phyloP scores from a whole-genome alignment of 148 eudicot genomes.

The Agrostemma githago region DNA sequence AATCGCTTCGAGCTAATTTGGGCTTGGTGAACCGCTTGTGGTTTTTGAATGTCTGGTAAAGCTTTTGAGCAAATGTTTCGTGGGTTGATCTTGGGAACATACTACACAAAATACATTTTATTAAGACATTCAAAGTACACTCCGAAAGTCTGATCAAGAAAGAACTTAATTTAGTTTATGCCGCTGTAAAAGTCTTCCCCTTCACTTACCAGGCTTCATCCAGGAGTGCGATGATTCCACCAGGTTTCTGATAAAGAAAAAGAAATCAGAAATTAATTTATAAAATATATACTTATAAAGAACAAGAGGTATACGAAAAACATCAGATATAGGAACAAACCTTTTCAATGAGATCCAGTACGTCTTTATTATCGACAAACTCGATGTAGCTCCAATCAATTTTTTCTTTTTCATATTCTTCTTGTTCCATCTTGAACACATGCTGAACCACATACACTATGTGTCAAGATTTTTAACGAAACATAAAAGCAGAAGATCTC shows the following conservation, averaged over 20 bases:
- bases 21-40: slow-evolving; percentile 91
- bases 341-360: slow-evolving; percentile 97
- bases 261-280: neutral
- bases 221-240: slow-evolving; percentile 93
- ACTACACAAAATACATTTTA: slow-evolving; percentile 36
- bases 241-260: slow-evolving; percentile 74
- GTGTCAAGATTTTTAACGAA: slow-evolving; percentile 15
- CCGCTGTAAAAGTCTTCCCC: neutral
- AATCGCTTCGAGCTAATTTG: slow-evolving; percentile 87
- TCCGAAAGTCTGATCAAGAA: slow-evolving; percentile 11
- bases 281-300: no score
- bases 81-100: slow-evolving; percentile 99
- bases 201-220: slow-evolving; percentile 97
- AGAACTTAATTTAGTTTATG: slow-evolving; percentile 9
- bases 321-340: no score
- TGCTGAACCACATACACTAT: slow-evolving; percentile 50
- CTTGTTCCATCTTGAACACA: slow-evolving; percentile 99
- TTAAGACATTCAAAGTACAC: slow-evolving; percentile 15
- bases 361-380: slow-evolving; percentile 91
- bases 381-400: slow-evolving; percentile 99
- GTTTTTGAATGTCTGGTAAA: slow-evolving; percentile 81
- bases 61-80: slow-evolving; percentile 94
- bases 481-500: slow-evolving; percentile 1
- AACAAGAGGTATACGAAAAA: neutral
- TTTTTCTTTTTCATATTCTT: slow-evolving; percentile 93